Evolutionary conservation across 345 rosid species (phyloP).

Genomic region (Lepidium africanum): DNA sequence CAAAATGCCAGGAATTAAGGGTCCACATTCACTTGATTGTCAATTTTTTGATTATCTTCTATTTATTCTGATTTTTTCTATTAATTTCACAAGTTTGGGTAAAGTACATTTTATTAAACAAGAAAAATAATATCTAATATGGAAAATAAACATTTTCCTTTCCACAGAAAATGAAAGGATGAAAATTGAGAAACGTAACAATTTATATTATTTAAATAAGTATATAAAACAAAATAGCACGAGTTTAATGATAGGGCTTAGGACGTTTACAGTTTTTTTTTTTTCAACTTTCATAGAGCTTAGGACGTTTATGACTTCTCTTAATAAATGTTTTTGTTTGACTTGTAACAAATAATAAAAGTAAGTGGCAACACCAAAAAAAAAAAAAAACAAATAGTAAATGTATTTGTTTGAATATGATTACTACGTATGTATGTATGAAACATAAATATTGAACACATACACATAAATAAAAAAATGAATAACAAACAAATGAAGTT

Average conservation of each 20-base stretch:
- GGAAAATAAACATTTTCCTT: not conserved
- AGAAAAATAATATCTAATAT: not conserved
- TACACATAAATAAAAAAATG: not conserved
- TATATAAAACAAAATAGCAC: too few relatives aligned
- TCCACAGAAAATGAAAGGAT: not conserved
- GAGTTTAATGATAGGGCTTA: too few relatives aligned
- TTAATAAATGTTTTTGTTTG: not conserved
- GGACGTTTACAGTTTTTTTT: too few relatives aligned
- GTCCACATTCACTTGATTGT: slow-evolving; percentile 13
- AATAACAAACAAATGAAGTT: not conserved
- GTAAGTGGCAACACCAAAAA: too few relatives aligned
- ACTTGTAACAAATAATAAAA: not conserved
- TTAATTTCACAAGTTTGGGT: not conserved
- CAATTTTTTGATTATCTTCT: not conserved
- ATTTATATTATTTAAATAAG: not conserved
- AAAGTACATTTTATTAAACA: not conserved
- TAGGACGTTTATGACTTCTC: too few relatives aligned
- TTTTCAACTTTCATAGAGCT: too few relatives aligned
- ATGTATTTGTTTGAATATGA: not conserved
- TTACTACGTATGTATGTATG: not conserved
- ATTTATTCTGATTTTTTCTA: not conserved
- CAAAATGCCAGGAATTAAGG: slow-evolving; percentile 7
- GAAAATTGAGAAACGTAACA: not conserved
- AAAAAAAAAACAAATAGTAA: not conserved
- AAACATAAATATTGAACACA: not conserved